Conservation (phyloP, 257 asterid species). For the Capsicum pubescens region DNA sequence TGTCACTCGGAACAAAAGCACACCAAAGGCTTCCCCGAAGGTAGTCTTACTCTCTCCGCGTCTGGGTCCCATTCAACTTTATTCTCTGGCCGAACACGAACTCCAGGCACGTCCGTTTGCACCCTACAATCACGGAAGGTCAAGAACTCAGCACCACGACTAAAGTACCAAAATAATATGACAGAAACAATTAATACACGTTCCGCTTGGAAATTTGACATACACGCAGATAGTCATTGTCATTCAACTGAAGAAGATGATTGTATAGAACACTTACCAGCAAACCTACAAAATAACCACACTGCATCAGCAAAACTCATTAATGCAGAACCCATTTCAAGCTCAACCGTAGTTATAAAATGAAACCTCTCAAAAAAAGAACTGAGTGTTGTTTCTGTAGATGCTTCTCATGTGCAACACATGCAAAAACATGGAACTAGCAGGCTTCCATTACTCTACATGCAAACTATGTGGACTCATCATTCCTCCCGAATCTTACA, state of each 20-base stretch:
- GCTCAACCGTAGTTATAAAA: neutral
- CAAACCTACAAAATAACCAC: constrained; percentile 10
- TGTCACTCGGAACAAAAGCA: neutral
- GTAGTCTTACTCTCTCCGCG: constrained; percentile 32
- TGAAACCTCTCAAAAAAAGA: neutral
- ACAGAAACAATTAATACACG: constrained; percentile 28
- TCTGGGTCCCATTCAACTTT: constrained; percentile 35
- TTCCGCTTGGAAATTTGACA: constrained; percentile 43
- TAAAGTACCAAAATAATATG: neutral
- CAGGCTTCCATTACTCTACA: neutral
- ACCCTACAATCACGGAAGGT: constrained; percentile 36
- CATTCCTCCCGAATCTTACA: constrained; percentile 39
- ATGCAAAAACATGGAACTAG: neutral
- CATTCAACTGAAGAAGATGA: constrained; percentile 39
- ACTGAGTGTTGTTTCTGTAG: neutral
- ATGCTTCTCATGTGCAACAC: neutral
- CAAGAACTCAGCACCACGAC: neutral
- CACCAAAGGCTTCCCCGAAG: constrained; percentile 49
- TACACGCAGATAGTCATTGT: constrained; percentile 48
- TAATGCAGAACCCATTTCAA: neutral
- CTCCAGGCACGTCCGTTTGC: constrained; percentile 50
- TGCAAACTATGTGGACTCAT: constrained; percentile 31
- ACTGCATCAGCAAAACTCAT: neutral
- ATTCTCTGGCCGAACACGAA: constrained; percentile 35
- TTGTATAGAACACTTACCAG: constrained; percentile 35